phyloP scores from a whole-genome alignment of 352 stramenopile species.

The Ochromonadaceae sp. region DNA sequence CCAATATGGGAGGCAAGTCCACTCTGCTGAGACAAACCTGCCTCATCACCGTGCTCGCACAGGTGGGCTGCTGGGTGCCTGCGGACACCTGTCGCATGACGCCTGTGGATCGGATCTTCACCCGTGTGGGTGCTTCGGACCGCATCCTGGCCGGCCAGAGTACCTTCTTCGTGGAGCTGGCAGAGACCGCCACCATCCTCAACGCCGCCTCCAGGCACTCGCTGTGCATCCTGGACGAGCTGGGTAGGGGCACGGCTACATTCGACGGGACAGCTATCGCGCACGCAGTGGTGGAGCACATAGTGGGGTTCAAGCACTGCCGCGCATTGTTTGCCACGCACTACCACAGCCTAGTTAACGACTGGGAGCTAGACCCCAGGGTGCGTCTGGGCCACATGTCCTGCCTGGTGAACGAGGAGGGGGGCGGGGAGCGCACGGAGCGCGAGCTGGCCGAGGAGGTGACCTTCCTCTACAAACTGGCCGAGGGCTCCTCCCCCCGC shows the following conservation, averaged over 20 bases:
- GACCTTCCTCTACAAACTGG: conserved; percentile 98
- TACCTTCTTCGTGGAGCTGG: conserved; percentile 98
- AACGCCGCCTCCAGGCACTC: conserved; percentile 70
- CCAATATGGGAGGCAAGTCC: conserved; percentile 97
- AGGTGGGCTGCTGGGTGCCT: conserved; percentile 97
- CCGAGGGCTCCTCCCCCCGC: conserved; percentile 84
- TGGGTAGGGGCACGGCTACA: conserved; percentile 92
- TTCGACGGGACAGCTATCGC: conserved; percentile 97
- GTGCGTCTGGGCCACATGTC: conserved; percentile 73
- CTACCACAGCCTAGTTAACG: conserved; percentile 77
- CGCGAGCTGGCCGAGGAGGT: conserved; percentile 51
- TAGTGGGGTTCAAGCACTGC: conserved; percentile 69
- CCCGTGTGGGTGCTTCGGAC: conserved; percentile 93
- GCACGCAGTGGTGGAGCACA: conserved; percentile 86
- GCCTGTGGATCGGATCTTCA: conserved; percentile 97
- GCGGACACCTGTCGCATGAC: conserved; percentile 78
- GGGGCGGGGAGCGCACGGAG: conserved; percentile 29
- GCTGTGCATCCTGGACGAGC: conserved; percentile 94
- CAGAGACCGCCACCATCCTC: conserved; percentile 93
- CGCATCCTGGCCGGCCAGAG: conserved; percentile 92
- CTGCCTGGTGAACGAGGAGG: conserved; percentile 52
- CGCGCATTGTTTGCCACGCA: conserved; percentile 94
- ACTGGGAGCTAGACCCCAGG: conserved; percentile 46
- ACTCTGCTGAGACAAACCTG: conserved; percentile 95
- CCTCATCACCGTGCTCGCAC: conserved; percentile 88